Evolutionary conservation across 2,329 filamentous ascomycete genomes (phyloP).

Genomic region (Alternaria novae-zelandiae): DNA sequence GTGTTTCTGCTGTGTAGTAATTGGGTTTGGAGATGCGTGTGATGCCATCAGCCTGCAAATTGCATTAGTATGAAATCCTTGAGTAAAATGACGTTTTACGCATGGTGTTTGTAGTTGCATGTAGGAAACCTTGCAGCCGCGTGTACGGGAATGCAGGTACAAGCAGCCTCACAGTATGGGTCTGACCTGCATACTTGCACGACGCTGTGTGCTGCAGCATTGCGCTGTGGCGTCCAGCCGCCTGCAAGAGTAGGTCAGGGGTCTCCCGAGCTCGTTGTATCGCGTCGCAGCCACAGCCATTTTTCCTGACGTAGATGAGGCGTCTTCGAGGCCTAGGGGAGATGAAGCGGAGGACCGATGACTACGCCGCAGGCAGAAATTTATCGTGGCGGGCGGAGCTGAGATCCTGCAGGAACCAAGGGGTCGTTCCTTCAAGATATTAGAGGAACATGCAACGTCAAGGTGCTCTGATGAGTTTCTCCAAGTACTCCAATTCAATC

Average conservation of each 20-base stretch:
- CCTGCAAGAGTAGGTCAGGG: background rate
- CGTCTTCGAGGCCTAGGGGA: background rate
- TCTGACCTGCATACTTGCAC: background rate
- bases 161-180: background rate
- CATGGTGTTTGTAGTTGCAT: background rate
- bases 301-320: background rate
- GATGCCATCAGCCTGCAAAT: background rate
- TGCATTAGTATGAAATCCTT: background rate
- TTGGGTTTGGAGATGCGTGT: background rate
- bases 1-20: background rate
- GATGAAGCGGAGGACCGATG: background rate
- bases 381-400: background rate
- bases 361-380: background rate
- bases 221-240: background rate
- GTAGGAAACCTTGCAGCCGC: slow-evolving; percentile 3
- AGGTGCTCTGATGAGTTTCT: background rate
- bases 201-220: background rate
- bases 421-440: background rate
- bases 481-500: background rate
- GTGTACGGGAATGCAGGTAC: slow-evolving; percentile 6
- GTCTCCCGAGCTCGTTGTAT: background rate
- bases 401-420: background rate
- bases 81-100: background rate
- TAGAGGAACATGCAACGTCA: background rate
- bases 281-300: background rate